Conservation (phyloP, 2,329 filamentous ascomycete species). For the Fusarium phyllophilum region DNA sequence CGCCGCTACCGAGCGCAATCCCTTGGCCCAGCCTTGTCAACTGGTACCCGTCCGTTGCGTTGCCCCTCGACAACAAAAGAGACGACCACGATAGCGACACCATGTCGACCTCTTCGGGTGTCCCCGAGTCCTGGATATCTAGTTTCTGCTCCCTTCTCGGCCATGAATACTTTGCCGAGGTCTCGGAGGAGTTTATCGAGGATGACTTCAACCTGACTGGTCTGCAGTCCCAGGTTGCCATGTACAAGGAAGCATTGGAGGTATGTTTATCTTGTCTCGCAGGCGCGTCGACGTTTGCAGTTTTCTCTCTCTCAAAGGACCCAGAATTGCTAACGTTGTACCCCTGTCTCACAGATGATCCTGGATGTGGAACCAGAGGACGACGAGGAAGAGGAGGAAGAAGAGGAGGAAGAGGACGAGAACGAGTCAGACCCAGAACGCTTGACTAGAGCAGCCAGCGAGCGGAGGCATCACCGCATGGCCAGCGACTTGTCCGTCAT, state of each 20-base stretch:
- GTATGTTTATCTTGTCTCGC: conserved; percentile 51
- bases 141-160: conserved; percentile 95
- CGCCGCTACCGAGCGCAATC: conserved; percentile 25
- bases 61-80: conserved; percentile 13
- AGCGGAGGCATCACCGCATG: conserved; percentile 84
- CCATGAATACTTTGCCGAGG: conserved; percentile 99
- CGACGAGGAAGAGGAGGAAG: conserved; percentile 85
- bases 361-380: conserved; percentile 97
- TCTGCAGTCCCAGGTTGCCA: conserved; percentile 91
- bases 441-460: conserved; percentile 60
- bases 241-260: conserved; percentile 99
- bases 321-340: conserved; percentile 11
- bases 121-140: conserved; percentile 93
- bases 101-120: conserved; percentile 71
- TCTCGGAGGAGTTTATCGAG: conserved; percentile 98
- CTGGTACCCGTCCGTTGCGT: conserved; percentile 5
- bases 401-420: conserved; percentile 79
- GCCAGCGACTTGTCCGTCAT: conserved; percentile 94
- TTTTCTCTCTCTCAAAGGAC: neutral
- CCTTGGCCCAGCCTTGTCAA: conserved; percentile 9
- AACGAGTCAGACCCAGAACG: conserved; percentile 73
- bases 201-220: conserved; percentile 99
- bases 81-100: conserved; percentile 24
- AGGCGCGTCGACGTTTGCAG: neutral
- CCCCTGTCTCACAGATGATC: conserved; percentile 76